These are phyloP conservation scores for Microcyclosporella mali DNA, from an alignment of 2,329 filamentous ascomycete genomes.

Conservation along the genomic window DNA sequence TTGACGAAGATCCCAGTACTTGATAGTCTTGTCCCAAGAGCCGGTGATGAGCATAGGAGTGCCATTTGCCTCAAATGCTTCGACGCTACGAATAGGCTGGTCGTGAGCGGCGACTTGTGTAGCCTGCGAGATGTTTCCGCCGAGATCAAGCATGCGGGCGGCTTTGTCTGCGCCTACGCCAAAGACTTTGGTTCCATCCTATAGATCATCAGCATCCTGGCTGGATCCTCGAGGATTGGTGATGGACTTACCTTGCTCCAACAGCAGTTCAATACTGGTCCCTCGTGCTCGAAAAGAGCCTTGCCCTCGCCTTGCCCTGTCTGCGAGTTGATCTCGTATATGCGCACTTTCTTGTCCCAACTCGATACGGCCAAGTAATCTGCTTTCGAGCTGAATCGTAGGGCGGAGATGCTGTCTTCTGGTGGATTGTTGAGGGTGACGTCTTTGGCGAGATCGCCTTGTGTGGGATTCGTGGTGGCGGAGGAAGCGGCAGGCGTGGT, in stretches of 20 bases:
- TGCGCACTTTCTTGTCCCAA: slow-evolving; percentile 97
- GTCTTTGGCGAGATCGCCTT: slow-evolving; percentile 87
- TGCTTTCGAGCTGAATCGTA: slow-evolving; percentile 69
- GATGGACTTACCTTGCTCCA: slow-evolving; percentile 70
- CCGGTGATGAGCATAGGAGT: slow-evolving; percentile 84
- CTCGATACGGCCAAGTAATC: slow-evolving; percentile 86
- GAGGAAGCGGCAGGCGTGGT: slow-evolving; percentile 45
- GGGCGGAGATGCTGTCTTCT: slow-evolving; percentile 81
- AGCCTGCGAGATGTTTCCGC: slow-evolving; percentile 34
- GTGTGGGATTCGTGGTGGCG: slow-evolving; percentile 58
- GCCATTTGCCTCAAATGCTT: slow-evolving; percentile 55
- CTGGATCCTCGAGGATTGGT: background rate
- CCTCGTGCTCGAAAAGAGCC: slow-evolving; percentile 78
- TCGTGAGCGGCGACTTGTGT: slow-evolving; percentile 77
- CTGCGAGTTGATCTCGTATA: slow-evolving; percentile 74
- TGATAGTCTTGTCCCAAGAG: slow-evolving; percentile 84
- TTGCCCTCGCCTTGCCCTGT: slow-evolving; percentile 77
- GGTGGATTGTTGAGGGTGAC: slow-evolving; percentile 72
- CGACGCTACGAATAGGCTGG: slow-evolving; percentile 69
- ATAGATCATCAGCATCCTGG: slow-evolving; percentile 4
- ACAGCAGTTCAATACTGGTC: slow-evolving; percentile 73
- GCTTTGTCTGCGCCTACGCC: slow-evolving; percentile 88
- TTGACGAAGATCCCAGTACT: slow-evolving; percentile 77
- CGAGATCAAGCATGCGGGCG: slow-evolving; percentile 79
- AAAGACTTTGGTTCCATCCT: slow-evolving; percentile 88